These are phyloP conservation scores for Diplodia corticola DNA, from an alignment of 2,329 filamentous ascomycete genomes.

Conservation along the genomic window DNA sequence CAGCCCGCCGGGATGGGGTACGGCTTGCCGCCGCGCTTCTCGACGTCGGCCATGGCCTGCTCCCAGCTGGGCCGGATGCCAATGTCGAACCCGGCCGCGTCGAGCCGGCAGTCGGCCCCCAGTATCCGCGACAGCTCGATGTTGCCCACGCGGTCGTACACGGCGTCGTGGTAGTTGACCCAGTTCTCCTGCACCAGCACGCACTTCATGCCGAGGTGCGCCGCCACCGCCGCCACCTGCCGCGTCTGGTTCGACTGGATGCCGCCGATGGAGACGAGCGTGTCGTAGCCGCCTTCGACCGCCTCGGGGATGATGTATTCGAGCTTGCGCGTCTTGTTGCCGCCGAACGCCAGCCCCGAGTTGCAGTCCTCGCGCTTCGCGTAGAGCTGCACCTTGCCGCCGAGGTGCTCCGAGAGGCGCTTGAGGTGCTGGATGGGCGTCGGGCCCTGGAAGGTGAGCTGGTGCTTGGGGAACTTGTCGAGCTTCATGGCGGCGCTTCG, in stretches of 20 bases:
- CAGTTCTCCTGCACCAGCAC: slow-evolving; percentile 66
- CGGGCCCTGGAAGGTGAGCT: slow-evolving; percentile 64
- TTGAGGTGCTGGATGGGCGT: slow-evolving; percentile 69
- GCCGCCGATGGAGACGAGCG: slow-evolving; percentile 66
- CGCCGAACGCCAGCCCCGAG: slow-evolving; percentile 65
- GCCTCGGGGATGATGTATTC: slow-evolving; percentile 70
- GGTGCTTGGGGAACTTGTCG: slow-evolving; percentile 26
- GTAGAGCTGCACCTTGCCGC: slow-evolving; percentile 62
- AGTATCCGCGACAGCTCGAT: slow-evolving; percentile 69
- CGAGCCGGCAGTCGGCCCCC: slow-evolving; percentile 64
- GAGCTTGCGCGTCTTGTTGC: slow-evolving; percentile 70
- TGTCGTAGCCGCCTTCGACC: slow-evolving; percentile 57
- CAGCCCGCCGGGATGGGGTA: slow-evolving; percentile 72
- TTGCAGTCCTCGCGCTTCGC: slow-evolving; percentile 74
- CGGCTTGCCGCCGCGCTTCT: slow-evolving; percentile 55
- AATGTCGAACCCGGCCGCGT: slow-evolving; percentile 62
- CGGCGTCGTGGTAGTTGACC: slow-evolving; percentile 62
- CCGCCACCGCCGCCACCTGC: slow-evolving; percentile 64
- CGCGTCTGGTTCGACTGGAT: slow-evolving; percentile 71
- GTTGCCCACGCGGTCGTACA: slow-evolving; percentile 67
- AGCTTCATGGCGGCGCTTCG: slow-evolving; percentile 20
- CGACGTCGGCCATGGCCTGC: slow-evolving; percentile 55
- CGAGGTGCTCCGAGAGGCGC: slow-evolving; percentile 62
- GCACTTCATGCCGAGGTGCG: slow-evolving; percentile 58
- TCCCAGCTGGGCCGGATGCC: slow-evolving; percentile 59